A percentile compares a stretch with the other conserved stretches of the same genome.
Evolutionary conservation across 1,139 yeast genomes (phyloP).

Genomic region (Kluyveromyces sp.): DNA sequence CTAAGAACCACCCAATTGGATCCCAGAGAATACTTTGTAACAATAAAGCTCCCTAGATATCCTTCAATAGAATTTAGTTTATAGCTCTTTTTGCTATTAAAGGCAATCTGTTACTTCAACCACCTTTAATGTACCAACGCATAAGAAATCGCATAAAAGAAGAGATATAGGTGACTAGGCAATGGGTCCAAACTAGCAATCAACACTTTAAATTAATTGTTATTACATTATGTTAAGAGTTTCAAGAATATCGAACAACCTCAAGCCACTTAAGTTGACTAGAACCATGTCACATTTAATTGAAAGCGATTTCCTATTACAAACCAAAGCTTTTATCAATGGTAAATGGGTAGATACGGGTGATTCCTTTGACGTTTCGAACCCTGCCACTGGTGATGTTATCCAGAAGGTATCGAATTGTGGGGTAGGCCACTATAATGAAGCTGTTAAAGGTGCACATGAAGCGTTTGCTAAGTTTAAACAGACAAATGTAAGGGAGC

Average conservation of each 20-base stretch:
- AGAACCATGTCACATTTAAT: slow-evolving; percentile 15
- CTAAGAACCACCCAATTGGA: no score
- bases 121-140: no score
- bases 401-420: slow-evolving; percentile 38
- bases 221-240: neutral
- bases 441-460: slow-evolving; percentile 37
- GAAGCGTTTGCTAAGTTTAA: slow-evolving; percentile 34
- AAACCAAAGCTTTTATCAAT: slow-evolving; percentile 38
- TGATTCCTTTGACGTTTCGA: slow-evolving; percentile 36
- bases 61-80: neutral
- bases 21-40: no score
- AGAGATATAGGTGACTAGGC: no score
- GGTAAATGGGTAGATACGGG: slow-evolving; percentile 39
- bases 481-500: slow-evolving; percentile 35
- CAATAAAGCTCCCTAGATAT: no score
- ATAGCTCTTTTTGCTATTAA: neutral
- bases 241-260: neutral
- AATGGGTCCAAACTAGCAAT: no score
- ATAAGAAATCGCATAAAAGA: no score
- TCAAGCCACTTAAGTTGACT: neutral
- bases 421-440: slow-evolving; percentile 32
- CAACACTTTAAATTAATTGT: neutral
- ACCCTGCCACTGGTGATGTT: slow-evolving; percentile 38
- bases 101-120: neutral
- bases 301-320: slow-evolving; percentile 32